These are phyloP conservation scores for Euphorbia tirucalli DNA, from an alignment of 345 rosid species.

Conservation along the genomic window DNA sequence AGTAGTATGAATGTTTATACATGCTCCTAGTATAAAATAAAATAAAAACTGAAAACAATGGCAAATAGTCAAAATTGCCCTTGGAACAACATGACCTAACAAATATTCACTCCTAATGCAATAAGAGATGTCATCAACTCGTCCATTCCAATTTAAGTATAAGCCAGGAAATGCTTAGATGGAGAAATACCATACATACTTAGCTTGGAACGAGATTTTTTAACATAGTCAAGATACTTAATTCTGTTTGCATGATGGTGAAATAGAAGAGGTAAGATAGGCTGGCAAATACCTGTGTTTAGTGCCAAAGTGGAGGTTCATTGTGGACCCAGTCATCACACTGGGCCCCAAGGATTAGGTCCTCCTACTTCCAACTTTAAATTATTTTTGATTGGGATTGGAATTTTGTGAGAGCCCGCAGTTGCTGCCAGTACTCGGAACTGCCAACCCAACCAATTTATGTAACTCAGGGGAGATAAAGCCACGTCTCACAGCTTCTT, in stretches of 20 bases:
- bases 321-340: neutral
- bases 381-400: neutral
- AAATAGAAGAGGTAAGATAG: neutral
- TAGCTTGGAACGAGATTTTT: neutral
- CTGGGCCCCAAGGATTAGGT: neutral
- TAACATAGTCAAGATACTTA: neutral
- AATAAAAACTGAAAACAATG: no score
- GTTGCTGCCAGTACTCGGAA: slow-evolving; percentile 13
- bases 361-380: neutral
- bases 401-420: slow-evolving; percentile 18
- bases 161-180: neutral
- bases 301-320: neutral
- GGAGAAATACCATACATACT: neutral
- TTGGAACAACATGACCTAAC: neutral
- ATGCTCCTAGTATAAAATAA: no score
- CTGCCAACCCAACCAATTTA: neutral
- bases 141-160: neutral
- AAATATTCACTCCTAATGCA: neutral
- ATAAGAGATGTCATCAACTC: neutral
- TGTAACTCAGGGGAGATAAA: neutral
- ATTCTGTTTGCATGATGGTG: neutral
- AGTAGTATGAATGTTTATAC: no score
- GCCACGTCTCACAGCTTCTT: neutral
- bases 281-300: slow-evolving; percentile 10
- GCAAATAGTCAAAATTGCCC: neutral